Evolutionary conservation across 2,329 filamentous ascomycete genomes (phyloP).

Genomic region (Pseudogymnoascus sp.): DNA sequence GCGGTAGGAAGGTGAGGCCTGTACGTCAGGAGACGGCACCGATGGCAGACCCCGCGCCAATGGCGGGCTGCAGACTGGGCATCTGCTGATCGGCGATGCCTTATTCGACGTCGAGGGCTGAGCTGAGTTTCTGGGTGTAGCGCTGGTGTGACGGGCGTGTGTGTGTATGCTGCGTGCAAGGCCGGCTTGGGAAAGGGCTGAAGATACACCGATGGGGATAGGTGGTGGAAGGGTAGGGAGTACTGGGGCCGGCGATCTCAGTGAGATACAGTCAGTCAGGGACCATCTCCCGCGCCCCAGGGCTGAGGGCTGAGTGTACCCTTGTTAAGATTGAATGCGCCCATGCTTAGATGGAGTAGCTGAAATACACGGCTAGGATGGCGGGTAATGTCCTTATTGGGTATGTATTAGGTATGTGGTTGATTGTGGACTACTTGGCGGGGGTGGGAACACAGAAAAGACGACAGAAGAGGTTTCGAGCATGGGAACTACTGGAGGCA

Average conservation of each 20-base stretch:
- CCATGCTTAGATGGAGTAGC: background rate
- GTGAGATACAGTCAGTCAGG: background rate
- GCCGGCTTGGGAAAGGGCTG: background rate
- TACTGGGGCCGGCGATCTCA: background rate
- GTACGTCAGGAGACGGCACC: background rate
- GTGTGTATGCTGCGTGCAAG: background rate
- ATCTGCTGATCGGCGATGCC: constrained; percentile 1
- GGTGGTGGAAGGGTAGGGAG: background rate
- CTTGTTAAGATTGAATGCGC: background rate
- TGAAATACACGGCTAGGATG: background rate
- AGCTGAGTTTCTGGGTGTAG: background rate
- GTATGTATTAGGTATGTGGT: background rate
- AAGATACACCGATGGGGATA: background rate
- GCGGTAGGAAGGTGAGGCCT: background rate
- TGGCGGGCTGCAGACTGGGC: background rate
- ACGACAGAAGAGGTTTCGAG: background rate
- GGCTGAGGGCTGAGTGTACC: background rate
- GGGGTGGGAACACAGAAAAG: background rate
- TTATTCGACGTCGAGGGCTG: background rate
- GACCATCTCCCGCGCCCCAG: background rate
- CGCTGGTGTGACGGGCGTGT: background rate
- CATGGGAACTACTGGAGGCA: background rate
- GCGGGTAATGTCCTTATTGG: background rate
- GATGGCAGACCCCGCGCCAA: background rate
- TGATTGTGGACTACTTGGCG: background rate